Percentiles rank a stretch among this genome's conserved stretches.
Evolutionary conservation across 345 rosid genomes (phyloP).

Genomic region (Ricinus communis): DNA sequence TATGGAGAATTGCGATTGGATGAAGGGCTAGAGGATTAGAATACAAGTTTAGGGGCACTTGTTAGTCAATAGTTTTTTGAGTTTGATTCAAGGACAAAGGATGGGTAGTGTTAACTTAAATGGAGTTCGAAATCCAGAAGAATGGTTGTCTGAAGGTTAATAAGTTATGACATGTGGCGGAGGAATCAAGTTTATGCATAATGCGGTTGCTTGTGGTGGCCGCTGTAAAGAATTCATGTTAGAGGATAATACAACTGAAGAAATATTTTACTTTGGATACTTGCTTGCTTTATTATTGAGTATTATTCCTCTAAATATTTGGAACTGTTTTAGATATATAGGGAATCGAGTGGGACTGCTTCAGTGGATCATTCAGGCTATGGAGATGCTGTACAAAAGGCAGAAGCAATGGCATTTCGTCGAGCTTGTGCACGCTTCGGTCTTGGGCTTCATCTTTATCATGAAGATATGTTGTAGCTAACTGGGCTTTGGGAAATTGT

Average conservation of each 20-base stretch:
- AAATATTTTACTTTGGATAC: background rate
- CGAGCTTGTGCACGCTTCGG: slow-evolving; percentile 88
- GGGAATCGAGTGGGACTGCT: slow-evolving; percentile 87
- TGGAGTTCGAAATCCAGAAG: background rate
- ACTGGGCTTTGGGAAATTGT: background rate
- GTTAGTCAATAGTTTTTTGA: no score
- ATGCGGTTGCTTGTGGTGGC: background rate
- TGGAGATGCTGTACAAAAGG: slow-evolving; percentile 85
- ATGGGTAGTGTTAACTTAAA: background rate
- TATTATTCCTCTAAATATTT: no score
- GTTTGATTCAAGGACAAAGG: no score
- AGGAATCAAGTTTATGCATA: background rate
- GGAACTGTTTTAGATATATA: slow-evolving; percentile 37
- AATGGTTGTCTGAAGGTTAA: background rate
- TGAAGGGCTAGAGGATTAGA: no score
- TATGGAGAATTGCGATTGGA: no score
- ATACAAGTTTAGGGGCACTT: no score
- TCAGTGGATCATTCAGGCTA: slow-evolving; percentile 49
- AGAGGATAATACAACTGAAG: background rate
- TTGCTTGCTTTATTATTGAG: background rate
- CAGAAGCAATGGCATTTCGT: slow-evolving; percentile 93
- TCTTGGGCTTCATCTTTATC: slow-evolving; percentile 86
- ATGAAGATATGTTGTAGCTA: slow-evolving; percentile 58
- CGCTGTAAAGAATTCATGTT: background rate
- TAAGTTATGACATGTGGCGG: background rate